phyloP scores from a whole-genome alignment of 73 alveolate genomes.

The Paraurostyla sp. region DNA sequence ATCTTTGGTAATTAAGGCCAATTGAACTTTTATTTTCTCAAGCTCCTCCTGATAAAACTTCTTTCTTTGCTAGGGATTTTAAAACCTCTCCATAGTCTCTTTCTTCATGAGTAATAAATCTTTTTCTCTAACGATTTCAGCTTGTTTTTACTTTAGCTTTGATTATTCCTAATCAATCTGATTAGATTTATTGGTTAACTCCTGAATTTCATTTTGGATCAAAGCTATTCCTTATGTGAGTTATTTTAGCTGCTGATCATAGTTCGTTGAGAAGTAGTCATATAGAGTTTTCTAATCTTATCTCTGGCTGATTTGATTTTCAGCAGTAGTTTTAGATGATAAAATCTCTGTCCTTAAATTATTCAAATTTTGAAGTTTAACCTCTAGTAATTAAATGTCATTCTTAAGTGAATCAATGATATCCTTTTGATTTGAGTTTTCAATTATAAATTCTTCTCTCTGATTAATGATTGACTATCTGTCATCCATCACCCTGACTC shows the following conservation, averaged over 20 bases:
- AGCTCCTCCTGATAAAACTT: constrained; percentile 48
- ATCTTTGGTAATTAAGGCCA: constrained; percentile 5
- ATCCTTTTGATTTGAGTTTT: constrained; percentile 10
- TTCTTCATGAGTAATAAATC: constrained; percentile 29
- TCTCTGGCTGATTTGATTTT: neutral
- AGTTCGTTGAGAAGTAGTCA: constrained; percentile 37
- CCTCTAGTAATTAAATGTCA: constrained; percentile 11
- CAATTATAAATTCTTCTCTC: constrained; percentile 1
- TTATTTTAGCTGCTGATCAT: neutral
- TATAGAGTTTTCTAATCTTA: neutral
- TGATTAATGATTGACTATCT: neutral
- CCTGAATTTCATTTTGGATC: neutral
- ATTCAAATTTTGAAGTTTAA: neutral
- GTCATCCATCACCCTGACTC: neutral
- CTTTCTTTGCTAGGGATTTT: constrained; percentile 40
- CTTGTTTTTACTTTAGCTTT: neutral
- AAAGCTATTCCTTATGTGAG: neutral
- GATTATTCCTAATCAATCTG: neutral
- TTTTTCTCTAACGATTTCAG: constrained; percentile 42
- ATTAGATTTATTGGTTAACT: neutral
- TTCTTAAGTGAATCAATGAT: constrained; percentile 6
- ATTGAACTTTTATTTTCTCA: constrained; percentile 17
- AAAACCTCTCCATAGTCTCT: constrained; percentile 38
- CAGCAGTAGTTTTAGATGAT: neutral
- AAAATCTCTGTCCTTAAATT: neutral